phyloP scores from a whole-genome alignment of 106 monocot genomes.

The Hemerocallis citrina region DNA sequence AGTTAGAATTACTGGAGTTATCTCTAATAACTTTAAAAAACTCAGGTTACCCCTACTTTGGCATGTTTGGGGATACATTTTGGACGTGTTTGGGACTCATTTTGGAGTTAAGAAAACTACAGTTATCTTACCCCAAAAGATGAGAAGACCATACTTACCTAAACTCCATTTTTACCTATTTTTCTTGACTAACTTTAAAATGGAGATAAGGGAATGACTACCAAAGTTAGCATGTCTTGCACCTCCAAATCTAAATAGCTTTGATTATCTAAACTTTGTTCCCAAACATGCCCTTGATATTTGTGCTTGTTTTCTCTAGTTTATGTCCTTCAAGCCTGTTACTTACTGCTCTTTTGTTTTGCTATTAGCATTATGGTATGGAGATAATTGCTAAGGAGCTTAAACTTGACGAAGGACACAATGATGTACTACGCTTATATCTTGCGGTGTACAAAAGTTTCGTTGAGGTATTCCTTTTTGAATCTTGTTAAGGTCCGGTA shows the following conservation, averaged over 20 bases:
- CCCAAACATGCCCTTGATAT: no score
- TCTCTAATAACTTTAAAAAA: no score
- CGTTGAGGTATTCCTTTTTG: conserved; percentile 60
- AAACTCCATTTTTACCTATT: no score
- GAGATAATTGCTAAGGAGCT: conserved; percentile 97
- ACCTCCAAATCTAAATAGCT: not conserved
- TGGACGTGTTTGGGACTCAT: no score
- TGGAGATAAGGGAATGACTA: not conserved
- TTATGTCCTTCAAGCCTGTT: not conserved
- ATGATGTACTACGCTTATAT: conserved; percentile 75
- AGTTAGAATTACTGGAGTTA: no score
- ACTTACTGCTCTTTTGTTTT: not conserved
- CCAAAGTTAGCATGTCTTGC: no score
- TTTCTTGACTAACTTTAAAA: no score
- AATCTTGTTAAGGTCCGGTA: not conserved
- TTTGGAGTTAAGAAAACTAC: no score
- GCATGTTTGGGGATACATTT: no score
- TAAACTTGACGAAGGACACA: conserved; percentile 56
- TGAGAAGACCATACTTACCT: not conserved
- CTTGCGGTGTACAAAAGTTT: conserved; percentile 92
- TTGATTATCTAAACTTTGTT: not conserved
- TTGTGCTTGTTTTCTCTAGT: not conserved
- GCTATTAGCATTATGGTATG: conserved; percentile 71
- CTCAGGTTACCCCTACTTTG: no score
- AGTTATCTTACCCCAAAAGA: no score